Evolutionary conservation across 2,329 filamentous ascomycete genomes (phyloP).

Genomic region (Aspergillus glaucus): DNA sequence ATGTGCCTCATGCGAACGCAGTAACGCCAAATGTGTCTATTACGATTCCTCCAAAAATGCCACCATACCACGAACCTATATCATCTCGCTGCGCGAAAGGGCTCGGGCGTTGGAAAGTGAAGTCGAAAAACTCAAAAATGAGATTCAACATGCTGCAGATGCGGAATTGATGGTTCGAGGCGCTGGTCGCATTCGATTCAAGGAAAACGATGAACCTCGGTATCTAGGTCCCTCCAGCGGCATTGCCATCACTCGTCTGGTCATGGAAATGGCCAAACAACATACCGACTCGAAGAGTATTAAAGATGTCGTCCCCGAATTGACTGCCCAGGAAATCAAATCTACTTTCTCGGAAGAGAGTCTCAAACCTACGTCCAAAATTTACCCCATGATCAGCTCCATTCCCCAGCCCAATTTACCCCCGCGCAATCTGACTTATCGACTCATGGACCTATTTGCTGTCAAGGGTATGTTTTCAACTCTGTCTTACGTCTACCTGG

Average conservation of each 20-base stretch:
- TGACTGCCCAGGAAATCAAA: conserved; percentile 60
- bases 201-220: conserved; percentile 79
- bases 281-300: conserved; percentile 88
- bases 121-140: conserved; percentile 69
- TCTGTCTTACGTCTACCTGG: not conserved
- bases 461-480: conserved; percentile 60
- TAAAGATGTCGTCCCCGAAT: conserved; percentile 81
- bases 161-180: conserved; percentile 81
- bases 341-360: conserved; percentile 62
- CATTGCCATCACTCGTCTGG: conserved; percentile 85
- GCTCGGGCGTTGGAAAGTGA: conserved; percentile 77
- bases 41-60: conserved; percentile 81
- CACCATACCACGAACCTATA: conserved; percentile 85
- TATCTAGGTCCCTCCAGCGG: conserved; percentile 92
- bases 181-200: conserved; percentile 76
- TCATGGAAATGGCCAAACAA: conserved; percentile 94
- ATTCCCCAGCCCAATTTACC: conserved; percentile 72
- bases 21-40: conserved; percentile 88
- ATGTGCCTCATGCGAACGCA: conserved; percentile 87
- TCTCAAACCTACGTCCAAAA: conserved; percentile 63
- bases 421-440: conserved; percentile 65
- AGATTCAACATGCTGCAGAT: conserved; percentile 63
- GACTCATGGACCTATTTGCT: conserved; percentile 76
- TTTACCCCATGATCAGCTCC: conserved; percentile 84
- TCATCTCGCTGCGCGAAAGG: conserved; percentile 82